Evolutionary conservation across 2,329 filamentous ascomycete species (phyloP).

Genomic region (Polytolypa hystricis): DNA sequence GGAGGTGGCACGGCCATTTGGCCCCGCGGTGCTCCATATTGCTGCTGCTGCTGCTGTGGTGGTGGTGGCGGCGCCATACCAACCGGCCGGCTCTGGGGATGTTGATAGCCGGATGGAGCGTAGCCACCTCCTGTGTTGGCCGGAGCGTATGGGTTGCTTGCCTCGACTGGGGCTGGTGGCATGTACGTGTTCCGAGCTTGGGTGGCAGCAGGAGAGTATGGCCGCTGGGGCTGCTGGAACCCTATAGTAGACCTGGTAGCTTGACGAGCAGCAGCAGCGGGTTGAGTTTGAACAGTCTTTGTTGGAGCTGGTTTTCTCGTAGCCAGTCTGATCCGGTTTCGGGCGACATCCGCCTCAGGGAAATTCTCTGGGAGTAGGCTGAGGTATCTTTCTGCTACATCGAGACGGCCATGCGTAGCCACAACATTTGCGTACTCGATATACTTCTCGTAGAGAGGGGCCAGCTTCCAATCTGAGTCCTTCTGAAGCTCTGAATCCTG

Average conservation of each 20-base stretch:
- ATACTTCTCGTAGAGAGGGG: conserved; percentile 84
- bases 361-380: conserved; percentile 74
- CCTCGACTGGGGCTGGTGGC: conserved; percentile 11
- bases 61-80: conserved; percentile 20
- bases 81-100: conserved; percentile 36
- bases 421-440: conserved; percentile 94
- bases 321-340: conserved; percentile 74
- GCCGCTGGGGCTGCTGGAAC: conserved; percentile 23
- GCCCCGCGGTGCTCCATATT: conserved; percentile 37
- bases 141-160: conserved; percentile 23
- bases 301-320: conserved; percentile 50
- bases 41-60: conserved; percentile 22
- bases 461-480: conserved; percentile 76
- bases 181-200: conserved; percentile 16
- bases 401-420: conserved; percentile 76
- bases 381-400: conserved; percentile 82
- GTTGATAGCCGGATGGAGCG: conserved; percentile 44
- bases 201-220: conserved; percentile 15
- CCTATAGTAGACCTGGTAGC: conserved; percentile 10
- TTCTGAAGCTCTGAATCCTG: conserved; percentile 63
- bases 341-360: conserved; percentile 74
- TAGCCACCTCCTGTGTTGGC: conserved; percentile 23
- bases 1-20: conserved; percentile 43
- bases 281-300: conserved; percentile 30
- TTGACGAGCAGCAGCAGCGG: conserved; percentile 17